Percentiles rank a stretch among this genome's conserved stretches.
These are phyloP conservation scores for Ceratobasidium sp. DNA, from an alignment of 1,284 basidiomycete genomes.

Conservation along the genomic window DNA sequence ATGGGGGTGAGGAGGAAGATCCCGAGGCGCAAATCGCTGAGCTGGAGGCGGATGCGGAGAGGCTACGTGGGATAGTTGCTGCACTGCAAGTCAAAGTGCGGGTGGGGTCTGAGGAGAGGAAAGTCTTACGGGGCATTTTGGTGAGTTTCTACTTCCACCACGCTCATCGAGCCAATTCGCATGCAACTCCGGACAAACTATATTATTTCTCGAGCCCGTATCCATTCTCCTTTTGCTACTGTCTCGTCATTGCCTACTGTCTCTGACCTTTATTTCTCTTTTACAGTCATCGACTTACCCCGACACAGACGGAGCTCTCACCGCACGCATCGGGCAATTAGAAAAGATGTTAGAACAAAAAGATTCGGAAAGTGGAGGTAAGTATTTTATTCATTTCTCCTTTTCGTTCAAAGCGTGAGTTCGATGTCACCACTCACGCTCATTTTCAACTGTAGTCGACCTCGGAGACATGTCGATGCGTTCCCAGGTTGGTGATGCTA, in stretches of 20 bases:
- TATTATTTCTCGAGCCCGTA: background rate
- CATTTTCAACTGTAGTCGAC: slow-evolving; percentile 53
- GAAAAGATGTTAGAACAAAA: slow-evolving; percentile 67
- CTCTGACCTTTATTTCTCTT: background rate
- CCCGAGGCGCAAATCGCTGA: slow-evolving; percentile 57
- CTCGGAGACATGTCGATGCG: slow-evolving; percentile 53
- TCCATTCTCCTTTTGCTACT: background rate
- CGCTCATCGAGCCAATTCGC: background rate
- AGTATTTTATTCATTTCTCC: slow-evolving; percentile 52
- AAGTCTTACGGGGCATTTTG: slow-evolving; percentile 72
- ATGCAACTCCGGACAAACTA: background rate
- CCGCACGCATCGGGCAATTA: slow-evolving; percentile 67
- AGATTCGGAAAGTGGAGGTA: slow-evolving; percentile 62
- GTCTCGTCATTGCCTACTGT: background rate
- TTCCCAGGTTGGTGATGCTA: slow-evolving; percentile 56
- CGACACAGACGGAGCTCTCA: slow-evolving; percentile 57
- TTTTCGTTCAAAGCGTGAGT: background rate
- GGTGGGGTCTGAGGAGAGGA: slow-evolving; percentile 66
- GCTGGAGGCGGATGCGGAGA: slow-evolving; percentile 59
- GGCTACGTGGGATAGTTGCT: slow-evolving; percentile 60
- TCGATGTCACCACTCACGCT: background rate
- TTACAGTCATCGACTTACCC: slow-evolving; percentile 21
- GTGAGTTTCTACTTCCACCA: slow-evolving; percentile 59
- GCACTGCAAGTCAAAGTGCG: slow-evolving; percentile 64
- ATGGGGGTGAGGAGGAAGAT: slow-evolving; percentile 61